Evolutionary conservation across 495 filamentous ascomycete species (phyloP), one percentile per base, ranked within the genome.

Genomic region (Penicillium herquei): DNA sequence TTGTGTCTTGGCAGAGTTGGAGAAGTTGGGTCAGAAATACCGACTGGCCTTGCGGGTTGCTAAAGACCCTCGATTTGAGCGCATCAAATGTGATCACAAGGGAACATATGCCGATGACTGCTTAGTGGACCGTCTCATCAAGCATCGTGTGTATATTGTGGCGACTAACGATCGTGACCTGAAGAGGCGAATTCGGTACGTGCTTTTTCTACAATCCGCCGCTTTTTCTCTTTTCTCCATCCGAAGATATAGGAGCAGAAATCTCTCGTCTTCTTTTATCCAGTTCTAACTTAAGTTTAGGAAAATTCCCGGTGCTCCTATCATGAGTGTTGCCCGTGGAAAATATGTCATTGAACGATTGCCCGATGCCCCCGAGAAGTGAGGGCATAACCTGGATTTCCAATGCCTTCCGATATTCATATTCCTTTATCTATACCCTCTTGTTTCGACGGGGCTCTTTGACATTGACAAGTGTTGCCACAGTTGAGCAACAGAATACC

Each of bases 51-150:
- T 98, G 52, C 82, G 90, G 54, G 90, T 96, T 47, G 94, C 95
- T n/a, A 83, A 91, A 54, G 95, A 98, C 65, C 90, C 95, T 63
- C 73, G 94, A 50, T 97, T 90, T 77, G 86, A 92, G 65, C 74
- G 92, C 47, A 65, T 96, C 34, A 80, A 84, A 58, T 98, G 93
- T 67, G 87, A 90, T 63, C 93, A 97, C 71, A 87, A 88, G 70
- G 92, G 92, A 10, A 86, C 86, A 2, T 96, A 96, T 78, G 92
- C 92, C n/a, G 92, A 96, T 79, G 92, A 97, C 58, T 97, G 92
- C 64, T 81, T 98, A 8, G 92, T 97, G 12, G 93, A 97, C 67
- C 78, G 92, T 21, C 84, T 95, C 18, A 82, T 73, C 62, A 88
- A 86, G 70, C 84, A 88, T 61, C 83, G 87, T 62, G 86, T 95